Conservation (phyloP, 163 green algal species). For the Scenedesmus sp. region DNA sequence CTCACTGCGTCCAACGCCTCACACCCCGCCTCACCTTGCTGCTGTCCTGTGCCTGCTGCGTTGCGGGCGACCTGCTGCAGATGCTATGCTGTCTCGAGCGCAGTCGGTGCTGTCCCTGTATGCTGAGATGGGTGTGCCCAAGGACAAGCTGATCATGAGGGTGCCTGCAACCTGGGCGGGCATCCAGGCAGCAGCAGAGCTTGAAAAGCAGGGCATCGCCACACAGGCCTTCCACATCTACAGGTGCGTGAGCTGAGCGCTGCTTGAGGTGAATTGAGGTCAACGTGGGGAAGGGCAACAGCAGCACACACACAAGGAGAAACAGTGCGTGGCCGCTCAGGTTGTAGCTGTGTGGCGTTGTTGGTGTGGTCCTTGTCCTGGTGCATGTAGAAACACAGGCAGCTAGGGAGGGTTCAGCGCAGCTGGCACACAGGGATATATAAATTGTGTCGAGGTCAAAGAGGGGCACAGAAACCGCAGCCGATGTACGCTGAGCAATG, state of each 20-base stretch:
- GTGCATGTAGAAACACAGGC: no score
- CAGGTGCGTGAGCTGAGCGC: slow-evolving; percentile 34
- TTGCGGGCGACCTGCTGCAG: slow-evolving; percentile 46
- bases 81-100: slow-evolving; percentile 63
- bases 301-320: background rate
- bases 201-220: slow-evolving; percentile 72
- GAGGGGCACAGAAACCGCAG: no score
- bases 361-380: background rate
- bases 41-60: background rate
- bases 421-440: background rate
- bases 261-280: background rate
- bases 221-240: slow-evolving; percentile 67
- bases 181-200: slow-evolving; percentile 69
- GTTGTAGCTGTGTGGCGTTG: background rate
- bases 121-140: slow-evolving; percentile 60
- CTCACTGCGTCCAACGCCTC: no score
- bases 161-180: slow-evolving; percentile 78
- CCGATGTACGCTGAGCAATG: no score
- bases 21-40: no score
- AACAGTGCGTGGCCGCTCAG: background rate
- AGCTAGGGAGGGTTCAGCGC: no score
- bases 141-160: slow-evolving; percentile 67
- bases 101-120: slow-evolving; percentile 65
- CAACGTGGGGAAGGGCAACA: background rate
- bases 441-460: no score